Evolutionary conservation across 2,329 filamentous ascomycete species (phyloP), one percentile per base, ranked within the genome.

Genomic region (Endocalyx cinctus): DNA sequence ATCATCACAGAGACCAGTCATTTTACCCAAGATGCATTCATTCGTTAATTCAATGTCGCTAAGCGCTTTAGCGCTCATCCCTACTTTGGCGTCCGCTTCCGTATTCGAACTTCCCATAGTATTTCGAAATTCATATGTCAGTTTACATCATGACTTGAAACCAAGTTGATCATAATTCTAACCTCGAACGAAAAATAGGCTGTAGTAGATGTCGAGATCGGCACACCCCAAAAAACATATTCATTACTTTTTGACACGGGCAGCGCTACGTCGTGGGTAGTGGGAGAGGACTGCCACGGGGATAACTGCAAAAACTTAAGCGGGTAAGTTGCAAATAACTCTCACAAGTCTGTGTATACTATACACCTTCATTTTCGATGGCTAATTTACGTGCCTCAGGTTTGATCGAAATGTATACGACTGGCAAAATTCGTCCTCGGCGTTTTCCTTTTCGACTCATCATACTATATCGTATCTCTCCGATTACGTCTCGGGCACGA

Each of bases 221-320:
- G 59, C 25, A 57, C 52, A 4, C 60, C 59, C 0, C 23, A 42
- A 8, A 42, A 51, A 29, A 40, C 34, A 1, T 50, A 53, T 35
- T 39, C 43, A 2, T 46, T 63, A 5, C 36, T 47, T 10, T 61
- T 60, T 35, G 58, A 62, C 38, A 62, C 57, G 0, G 59, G 60
- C 15, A 60, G 55, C 33, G 34, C 58, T 2, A 54, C 59, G 0
- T 33, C 58, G 1, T 63, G 60, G 58, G 47, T 59, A 5, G 35
- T 57, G 22, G 53, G 56, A 18, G 29, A 15, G 2, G 17, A 37
- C 10, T 60, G 51, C 39, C n/a, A n/a, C n/a, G 46, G 49, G 5
- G 35, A 43, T 3, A 41, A 35, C 1, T 62, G 59, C 28, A 4
- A 28, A 4, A 54, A 59, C 22, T 27, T 19, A 26, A 45, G 39